Percentiles rank a stretch among this genome's conserved stretches.
Conservation (phyloP, 192 early-diverging fungal species). For the Dispira simplex region DNA sequence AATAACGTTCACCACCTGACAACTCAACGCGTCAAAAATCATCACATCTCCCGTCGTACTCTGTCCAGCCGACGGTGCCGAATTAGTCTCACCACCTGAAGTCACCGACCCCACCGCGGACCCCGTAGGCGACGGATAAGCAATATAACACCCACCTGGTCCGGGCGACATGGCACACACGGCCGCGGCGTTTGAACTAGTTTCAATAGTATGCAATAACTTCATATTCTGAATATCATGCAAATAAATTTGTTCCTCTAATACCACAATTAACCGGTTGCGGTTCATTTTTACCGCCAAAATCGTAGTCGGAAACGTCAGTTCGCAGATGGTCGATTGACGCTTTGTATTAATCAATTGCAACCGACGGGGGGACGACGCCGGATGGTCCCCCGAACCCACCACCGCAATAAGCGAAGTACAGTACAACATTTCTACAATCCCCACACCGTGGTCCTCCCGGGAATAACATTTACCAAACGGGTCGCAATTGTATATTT, state of each 20-base stretch:
- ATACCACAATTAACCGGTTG: slow-evolving; percentile 78
- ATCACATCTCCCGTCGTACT: slow-evolving; percentile 53
- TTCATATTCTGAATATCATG: slow-evolving; percentile 99
- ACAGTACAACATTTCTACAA: slow-evolving; percentile 95
- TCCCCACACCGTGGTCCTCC: slow-evolving; percentile 80
- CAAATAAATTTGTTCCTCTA: slow-evolving; percentile 92
- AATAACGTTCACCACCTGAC: slow-evolving; percentile 87
- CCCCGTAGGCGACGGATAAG: slow-evolving; percentile 72
- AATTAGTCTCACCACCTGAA: background rate
- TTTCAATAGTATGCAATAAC: slow-evolving; percentile 89
- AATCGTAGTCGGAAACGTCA: slow-evolving; percentile 85
- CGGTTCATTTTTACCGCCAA: slow-evolving; percentile 93
- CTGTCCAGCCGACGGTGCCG: background rate
- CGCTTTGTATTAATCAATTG: slow-evolving; percentile 98
- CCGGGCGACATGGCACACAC: slow-evolving; percentile 86
- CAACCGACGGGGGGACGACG: slow-evolving; percentile 72
- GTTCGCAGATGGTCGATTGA: slow-evolving; percentile 94
- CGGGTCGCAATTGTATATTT: slow-evolving; percentile 95
- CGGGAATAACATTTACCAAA: slow-evolving; percentile 89
- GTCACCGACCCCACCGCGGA: slow-evolving; percentile 18
- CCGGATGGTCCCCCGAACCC: slow-evolving; percentile 79
- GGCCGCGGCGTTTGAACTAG: slow-evolving; percentile 76
- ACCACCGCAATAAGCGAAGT: slow-evolving; percentile 95
- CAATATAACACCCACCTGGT: slow-evolving; percentile 87
- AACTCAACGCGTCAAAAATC: slow-evolving; percentile 75